Conservation (phyloP, 192 early-diverging fungal genomes). For the Gamsiella multidivaricata region DNA sequence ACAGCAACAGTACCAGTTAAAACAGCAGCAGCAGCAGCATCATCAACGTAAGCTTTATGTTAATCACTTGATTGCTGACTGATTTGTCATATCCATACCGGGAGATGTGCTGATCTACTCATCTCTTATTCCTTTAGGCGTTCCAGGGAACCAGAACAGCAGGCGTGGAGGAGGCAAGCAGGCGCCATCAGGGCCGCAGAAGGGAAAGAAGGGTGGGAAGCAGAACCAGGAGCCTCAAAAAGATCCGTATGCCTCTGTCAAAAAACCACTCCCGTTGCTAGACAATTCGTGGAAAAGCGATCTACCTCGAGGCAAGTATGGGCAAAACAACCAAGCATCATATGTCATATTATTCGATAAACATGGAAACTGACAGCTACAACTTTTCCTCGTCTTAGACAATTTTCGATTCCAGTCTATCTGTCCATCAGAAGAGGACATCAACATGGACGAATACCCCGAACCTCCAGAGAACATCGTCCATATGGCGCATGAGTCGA, state of each 20-base stretch:
- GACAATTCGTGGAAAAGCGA: slow-evolving; percentile 32
- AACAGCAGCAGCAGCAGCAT: background rate
- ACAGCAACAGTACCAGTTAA: background rate
- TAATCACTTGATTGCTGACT: background rate
- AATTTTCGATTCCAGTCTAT: slow-evolving; percentile 40
- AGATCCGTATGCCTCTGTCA: slow-evolving; percentile 7
- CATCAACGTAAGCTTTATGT: slow-evolving; percentile 6
- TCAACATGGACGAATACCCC: slow-evolving; percentile 40
- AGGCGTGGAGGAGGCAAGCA: background rate
- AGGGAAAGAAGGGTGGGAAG: background rate
- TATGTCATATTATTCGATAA: no score
- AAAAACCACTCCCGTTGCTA: slow-evolving; percentile 14
- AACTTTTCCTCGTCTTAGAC: no score
- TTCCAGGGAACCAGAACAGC: background rate
- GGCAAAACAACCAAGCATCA: no score
- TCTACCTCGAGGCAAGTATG: slow-evolving; percentile 20
- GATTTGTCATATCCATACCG: no score
- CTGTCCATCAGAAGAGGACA: slow-evolving; percentile 20
- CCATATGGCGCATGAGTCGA: slow-evolving; percentile 53
- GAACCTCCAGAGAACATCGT: slow-evolving; percentile 60
- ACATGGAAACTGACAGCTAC: no score
- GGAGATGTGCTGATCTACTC: background rate
- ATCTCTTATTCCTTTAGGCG: background rate
- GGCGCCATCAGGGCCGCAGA: background rate
- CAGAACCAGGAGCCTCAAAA: background rate